A percentile compares a stretch with the other conserved stretches of the same genome.
phyloP scores from a whole-genome alignment of 2,329 filamentous ascomycete species.

The Aquanectria penicillioides region DNA sequence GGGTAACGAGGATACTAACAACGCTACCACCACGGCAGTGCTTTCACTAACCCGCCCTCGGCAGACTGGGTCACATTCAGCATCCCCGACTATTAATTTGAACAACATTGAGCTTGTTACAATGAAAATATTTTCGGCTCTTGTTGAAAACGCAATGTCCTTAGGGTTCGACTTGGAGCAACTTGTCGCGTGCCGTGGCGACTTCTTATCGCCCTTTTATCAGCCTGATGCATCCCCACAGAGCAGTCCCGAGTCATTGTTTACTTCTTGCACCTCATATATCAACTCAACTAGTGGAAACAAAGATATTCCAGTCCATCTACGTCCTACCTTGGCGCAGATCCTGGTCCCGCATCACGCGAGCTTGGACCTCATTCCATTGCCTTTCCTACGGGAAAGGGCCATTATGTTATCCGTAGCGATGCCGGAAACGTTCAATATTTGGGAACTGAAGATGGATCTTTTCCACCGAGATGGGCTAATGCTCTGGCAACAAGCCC shows the following conservation, averaged over 20 bases:
- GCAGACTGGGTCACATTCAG: no score
- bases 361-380: slow-evolving; percentile 39
- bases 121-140: slow-evolving; percentile 32
- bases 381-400: slow-evolving; percentile 38
- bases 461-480: slow-evolving; percentile 36
- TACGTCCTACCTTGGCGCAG: slow-evolving; percentile 39
- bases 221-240: slow-evolving; percentile 23
- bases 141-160: slow-evolving; percentile 32
- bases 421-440: slow-evolving; percentile 33
- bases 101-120: slow-evolving; percentile 32
- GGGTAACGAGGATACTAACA: no score
- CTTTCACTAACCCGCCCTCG: no score
- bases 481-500: slow-evolving; percentile 25
- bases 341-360: slow-evolving; percentile 40
- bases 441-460: slow-evolving; percentile 40
- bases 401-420: slow-evolving; percentile 39
- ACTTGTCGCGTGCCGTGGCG: slow-evolving; percentile 24
- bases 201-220: slow-evolving; percentile 38
- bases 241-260: slow-evolving; percentile 12
- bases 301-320: slow-evolving; percentile 25
- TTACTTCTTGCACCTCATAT: not conserved
- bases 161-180: slow-evolving; percentile 26
- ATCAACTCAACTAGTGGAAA: not conserved
- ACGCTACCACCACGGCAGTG: no score
- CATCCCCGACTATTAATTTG: slow-evolving; percentile 2